phyloP scores from a whole-genome alignment of 2,329 filamentous ascomycete genomes.

The Paraconiothyrium brasiliense region DNA sequence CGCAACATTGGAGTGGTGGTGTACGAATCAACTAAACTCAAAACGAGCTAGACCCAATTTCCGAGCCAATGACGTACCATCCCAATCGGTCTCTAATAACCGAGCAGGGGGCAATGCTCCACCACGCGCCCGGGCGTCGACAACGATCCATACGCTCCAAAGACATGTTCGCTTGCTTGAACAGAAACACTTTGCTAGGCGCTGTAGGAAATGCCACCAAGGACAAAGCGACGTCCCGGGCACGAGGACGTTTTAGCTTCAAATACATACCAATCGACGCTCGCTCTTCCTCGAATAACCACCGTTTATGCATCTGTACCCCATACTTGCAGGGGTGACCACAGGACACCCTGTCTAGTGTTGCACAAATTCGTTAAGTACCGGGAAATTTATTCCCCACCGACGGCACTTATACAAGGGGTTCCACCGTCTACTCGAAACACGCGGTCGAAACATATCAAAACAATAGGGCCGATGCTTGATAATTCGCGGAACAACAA shows the following conservation, averaged over 20 bases:
- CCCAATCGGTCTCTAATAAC: neutral
- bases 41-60: neutral
- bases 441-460: slow-evolving; percentile 1
- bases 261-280: slow-evolving; percentile 3
- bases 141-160: neutral
- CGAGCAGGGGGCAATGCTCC: neutral
- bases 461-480: neutral
- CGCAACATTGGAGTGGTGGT: neutral
- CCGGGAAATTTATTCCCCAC: slow-evolving; percentile 17
- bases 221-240: neutral
- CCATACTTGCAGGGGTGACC: neutral
- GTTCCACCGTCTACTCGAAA: neutral
- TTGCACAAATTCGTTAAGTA: neutral
- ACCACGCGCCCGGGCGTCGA: neutral
- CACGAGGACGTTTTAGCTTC: neutral
- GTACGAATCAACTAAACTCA: neutral
- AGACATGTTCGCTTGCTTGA: neutral
- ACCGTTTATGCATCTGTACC: slow-evolving; percentile 1
- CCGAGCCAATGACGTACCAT: neutral
- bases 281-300: neutral
- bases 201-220: slow-evolving; percentile 11
- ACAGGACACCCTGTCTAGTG: slow-evolving; percentile 4
- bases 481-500: slow-evolving; percentile 14
- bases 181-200: neutral
- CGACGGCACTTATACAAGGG: slow-evolving; percentile 4